These are phyloP conservation scores for Pneumocystis wakefieldiae DNA, from an alignment of 1,139 yeast species.

Conservation along the genomic window DNA sequence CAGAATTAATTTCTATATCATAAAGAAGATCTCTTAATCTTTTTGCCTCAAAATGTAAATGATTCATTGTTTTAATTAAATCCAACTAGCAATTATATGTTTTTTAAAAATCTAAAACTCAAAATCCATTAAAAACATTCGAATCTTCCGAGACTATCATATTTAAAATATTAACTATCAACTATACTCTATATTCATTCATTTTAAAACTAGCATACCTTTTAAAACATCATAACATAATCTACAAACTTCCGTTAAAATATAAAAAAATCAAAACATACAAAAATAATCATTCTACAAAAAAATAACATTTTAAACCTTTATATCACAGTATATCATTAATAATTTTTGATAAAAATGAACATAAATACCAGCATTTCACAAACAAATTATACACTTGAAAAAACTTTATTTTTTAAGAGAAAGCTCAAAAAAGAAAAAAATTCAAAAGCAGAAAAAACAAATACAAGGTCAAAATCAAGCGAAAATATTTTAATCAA, in stretches of 20 bases:
- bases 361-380: neutral
- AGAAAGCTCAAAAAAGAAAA: neutral
- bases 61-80: neutral
- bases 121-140: neutral
- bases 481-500: neutral
- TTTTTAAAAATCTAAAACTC: neutral
- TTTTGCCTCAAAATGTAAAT: neutral
- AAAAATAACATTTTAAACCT: no score
- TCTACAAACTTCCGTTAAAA: no score
- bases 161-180: neutral
- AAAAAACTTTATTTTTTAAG: neutral
- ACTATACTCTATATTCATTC: neutral
- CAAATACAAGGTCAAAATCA: neutral
- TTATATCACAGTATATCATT: no score
- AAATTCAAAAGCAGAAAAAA: neutral
- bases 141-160: neutral
- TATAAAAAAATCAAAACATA: no score
- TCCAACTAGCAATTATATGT: neutral
- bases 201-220: no score
- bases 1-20: neutral
- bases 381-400: neutral
- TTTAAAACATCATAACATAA: no score
- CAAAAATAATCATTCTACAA: no score
- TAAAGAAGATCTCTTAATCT: neutral
- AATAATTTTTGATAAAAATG: neutral